Base-by-base conservation (phyloP, 1,139 yeast species). In the Eremothecium cymbalariae region DNA sequence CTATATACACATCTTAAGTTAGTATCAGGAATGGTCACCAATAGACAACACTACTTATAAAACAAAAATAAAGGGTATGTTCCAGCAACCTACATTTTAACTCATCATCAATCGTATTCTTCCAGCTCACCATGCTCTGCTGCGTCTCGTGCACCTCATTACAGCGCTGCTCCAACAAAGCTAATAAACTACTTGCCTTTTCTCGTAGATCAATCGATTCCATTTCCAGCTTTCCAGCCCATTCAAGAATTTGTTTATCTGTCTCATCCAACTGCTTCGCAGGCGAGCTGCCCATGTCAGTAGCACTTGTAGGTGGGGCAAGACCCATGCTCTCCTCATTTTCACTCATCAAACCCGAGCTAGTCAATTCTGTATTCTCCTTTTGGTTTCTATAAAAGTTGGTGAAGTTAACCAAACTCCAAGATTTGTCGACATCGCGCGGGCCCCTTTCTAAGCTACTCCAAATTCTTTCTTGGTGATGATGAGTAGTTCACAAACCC, bases 301-400 rank as follows among this genome's bases (percentile, higher is more conserved):
- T 27, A 16, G 19, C 30, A 18, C 30, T 27, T n/a, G 30, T 27
- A 14, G 30, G 21, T 14, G 11, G n/a, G n/a, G n/a, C n/a, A n/a
- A n/a, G n/a, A n/a, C n/a, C n/a, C n/a, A n/a, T n/a, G n/a, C n/a
- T n/a, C n/a, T n/a, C n/a, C n/a, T n/a, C n/a, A n/a, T n/a, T n/a
- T n/a, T n/a, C n/a, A n/a, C n/a, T n/a, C n/a, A n/a, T n/a, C n/a
- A n/a, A n/a, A n/a, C n/a, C n/a, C n/a, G n/a, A n/a, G n/a, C n/a
- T n/a, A n/a, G 94, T 72, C 37, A 74, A 63, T 33, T 73, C 68
- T 1, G 95, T 74, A 13, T 95, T 95, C 19, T 60, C 59, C 41
- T 69, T 72, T 44, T 72, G 68, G 27, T 68, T 57, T 47, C 79
- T 82, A 53, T 85, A 84, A 55, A 78, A 77, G 22, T 77, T 77